phyloP scores from a whole-genome alignment of 352 stramenopile genomes.

The Phytophthora cryptogea region DNA sequence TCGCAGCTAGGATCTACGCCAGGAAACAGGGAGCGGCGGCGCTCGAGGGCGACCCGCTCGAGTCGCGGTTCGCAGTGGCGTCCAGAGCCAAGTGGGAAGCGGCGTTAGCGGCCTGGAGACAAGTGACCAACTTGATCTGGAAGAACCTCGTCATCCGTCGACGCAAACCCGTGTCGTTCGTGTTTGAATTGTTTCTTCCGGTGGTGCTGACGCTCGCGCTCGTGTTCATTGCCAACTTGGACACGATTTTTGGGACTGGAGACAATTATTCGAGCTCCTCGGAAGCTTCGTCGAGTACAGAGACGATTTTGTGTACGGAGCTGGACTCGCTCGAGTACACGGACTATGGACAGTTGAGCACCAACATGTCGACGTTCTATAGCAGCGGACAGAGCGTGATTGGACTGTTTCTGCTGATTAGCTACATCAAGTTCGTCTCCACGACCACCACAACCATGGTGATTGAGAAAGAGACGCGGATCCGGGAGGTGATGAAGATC shows the following conservation, averaged over 20 bases:
- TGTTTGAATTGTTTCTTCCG: slow-evolving; percentile 66
- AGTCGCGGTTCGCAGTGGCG: slow-evolving; percentile 32
- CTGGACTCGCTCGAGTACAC: slow-evolving; percentile 30
- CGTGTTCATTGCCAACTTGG: slow-evolving; percentile 67
- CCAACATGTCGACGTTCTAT: slow-evolving; percentile 67
- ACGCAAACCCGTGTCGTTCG: slow-evolving; percentile 48
- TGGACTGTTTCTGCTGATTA: slow-evolving; percentile 63
- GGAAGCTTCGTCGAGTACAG: slow-evolving; percentile 16
- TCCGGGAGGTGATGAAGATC: slow-evolving; percentile 87
- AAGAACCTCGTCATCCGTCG: slow-evolving; percentile 69
- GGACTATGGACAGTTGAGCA: slow-evolving; percentile 42
- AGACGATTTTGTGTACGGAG: slow-evolving; percentile 42
- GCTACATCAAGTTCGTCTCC: slow-evolving; percentile 71
- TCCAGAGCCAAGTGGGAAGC: slow-evolving; percentile 33
- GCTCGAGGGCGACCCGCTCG: slow-evolving; percentile 13
- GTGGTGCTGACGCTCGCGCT: slow-evolving; percentile 53
- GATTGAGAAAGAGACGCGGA: slow-evolving; percentile 78
- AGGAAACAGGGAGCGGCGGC: slow-evolving; percentile 8
- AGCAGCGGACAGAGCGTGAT: slow-evolving; percentile 64
- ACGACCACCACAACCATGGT: slow-evolving; percentile 72
- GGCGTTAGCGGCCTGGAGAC: slow-evolving; percentile 42
- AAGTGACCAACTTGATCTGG: slow-evolving; percentile 71
- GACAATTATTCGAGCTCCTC: slow-evolving; percentile 18
- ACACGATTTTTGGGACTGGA: slow-evolving; percentile 45
- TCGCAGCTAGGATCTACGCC: slow-evolving; percentile 29